phyloP scores from a whole-genome alignment of 768 basidiomycete genomes.

The Pleurotus tuoliensis region DNA sequence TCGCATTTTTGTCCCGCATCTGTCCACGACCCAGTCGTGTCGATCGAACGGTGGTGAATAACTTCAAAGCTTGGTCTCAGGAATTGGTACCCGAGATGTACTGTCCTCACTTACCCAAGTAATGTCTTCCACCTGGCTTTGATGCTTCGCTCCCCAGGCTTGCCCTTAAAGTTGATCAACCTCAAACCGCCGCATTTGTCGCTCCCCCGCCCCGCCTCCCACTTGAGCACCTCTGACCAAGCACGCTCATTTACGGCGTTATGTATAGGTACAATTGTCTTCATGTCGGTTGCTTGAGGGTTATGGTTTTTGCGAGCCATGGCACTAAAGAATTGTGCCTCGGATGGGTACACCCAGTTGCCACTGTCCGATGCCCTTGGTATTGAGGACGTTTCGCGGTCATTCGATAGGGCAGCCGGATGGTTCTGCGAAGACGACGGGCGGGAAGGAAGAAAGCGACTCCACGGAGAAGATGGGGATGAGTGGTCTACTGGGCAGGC shows the following conservation, averaged over 20 bases:
- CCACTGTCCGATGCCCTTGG: conserved; percentile 58
- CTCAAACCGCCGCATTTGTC: conserved; percentile 78
- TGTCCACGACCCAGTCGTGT: conserved; percentile 96
- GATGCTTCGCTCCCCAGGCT: conserved; percentile 73
- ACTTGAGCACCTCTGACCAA: conserved; percentile 78
- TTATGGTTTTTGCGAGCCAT: conserved; percentile 94
- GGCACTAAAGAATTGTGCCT: conserved; percentile 97
- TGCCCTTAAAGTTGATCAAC: conserved; percentile 89
- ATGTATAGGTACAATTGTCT: conserved; percentile 94
- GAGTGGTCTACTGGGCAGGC: conserved; percentile 67
- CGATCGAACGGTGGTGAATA: conserved; percentile 94
- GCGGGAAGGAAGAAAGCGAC: conserved; percentile 10
- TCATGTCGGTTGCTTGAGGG: conserved; percentile 87
- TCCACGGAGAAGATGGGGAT: conserved; percentile 14
- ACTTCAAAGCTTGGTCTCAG: conserved; percentile 34
- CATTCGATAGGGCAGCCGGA: conserved; percentile 49
- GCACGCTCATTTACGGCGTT: conserved; percentile 97
- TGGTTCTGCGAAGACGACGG: conserved; percentile 15
- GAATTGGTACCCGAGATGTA: conserved; percentile 9
- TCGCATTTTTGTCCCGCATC: conserved; percentile 83
- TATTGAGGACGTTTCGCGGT: conserved; percentile 86
- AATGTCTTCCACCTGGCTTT: conserved; percentile 80
- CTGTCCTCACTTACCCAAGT: conserved; percentile 63
- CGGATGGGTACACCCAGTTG: conserved; percentile 98
- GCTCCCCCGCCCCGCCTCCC: conserved; percentile 81